Evolutionary conservation across 1,284 basidiomycete genomes (phyloP).

Genomic region (Leccinum pachyderme): DNA sequence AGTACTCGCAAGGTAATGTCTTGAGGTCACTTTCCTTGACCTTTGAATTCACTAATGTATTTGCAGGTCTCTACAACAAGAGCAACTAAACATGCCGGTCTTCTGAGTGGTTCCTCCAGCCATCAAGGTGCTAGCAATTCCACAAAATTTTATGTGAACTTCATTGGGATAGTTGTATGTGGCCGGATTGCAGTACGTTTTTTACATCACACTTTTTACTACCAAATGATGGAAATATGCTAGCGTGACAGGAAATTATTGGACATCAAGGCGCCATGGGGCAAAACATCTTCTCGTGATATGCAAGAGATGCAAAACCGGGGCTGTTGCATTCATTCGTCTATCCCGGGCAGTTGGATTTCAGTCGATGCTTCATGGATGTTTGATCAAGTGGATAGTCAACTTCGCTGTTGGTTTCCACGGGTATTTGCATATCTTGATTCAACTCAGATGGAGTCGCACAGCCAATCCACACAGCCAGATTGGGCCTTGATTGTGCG

Average conservation of each 20-base stretch:
- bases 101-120: background rate
- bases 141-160: background rate
- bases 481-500: background rate
- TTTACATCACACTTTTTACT: background rate
- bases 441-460: background rate
- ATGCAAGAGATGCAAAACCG: background rate
- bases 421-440: background rate
- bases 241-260: background rate
- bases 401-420: background rate
- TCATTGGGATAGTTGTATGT: background rate
- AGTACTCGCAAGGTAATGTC: background rate
- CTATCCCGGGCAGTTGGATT: background rate
- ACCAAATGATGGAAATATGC: background rate
- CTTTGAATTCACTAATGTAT: background rate
- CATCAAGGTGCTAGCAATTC: background rate
- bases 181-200: background rate
- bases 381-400: background rate
- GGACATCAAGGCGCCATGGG: background rate
- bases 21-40: background rate
- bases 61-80: background rate
- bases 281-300: background rate
- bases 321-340: background rate
- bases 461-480: background rate
- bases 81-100: background rate
- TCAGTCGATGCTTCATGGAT: background rate